Base-by-base conservation (phyloP, 2,329 filamentous ascomycete genomes). In the Septoria linicola region DNA sequence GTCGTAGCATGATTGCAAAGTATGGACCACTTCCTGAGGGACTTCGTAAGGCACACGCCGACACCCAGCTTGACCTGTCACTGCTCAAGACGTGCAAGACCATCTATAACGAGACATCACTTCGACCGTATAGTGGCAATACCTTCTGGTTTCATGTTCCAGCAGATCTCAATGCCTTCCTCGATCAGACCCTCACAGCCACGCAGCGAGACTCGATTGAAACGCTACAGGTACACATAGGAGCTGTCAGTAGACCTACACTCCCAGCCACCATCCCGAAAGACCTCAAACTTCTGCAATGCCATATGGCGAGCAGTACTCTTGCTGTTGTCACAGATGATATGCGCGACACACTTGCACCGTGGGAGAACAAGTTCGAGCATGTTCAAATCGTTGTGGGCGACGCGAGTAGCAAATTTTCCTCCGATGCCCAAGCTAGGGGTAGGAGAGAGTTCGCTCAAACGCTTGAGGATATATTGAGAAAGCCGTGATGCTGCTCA, bases 51-150 rank as follows among this genome's bases (percentile, higher is more conserved):
- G 46, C 45, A 27, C 51, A 57, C 31, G 21, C 41, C 10, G 32
- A 39, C 11, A 51, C 54, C 6, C 54, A 54, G 32, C 44, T 51
- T 11, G 39, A 57, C 23, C 44, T 54, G 8, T 32, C 35, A 25
- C 44, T 59, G 19, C 44, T 56, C 11, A 41, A 34, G 11, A 50
- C 43, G 4, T 53, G 50, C 20, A 41, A 37, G 19, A 47, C 42
- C 32, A 51, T 56, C 30, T 41, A 59, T 34, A 50, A 49, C n/a
- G 56, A 56, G 8, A 47, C 53, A 1, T 43, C 56, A 17, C 30
- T 54, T 2, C 34, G 54, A 2, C 53, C 56, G 7, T 57, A 53
- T 21, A 51, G 36, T 16, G 41, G 51, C 7, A 57, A 54, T 21
- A 54, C 48, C 3, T 57, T 57, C 35, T 48, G 40, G 4, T 56